phyloP scores from a whole-genome alignment of 441 rosid genomes.

The Adansonia madagascariensis region DNA sequence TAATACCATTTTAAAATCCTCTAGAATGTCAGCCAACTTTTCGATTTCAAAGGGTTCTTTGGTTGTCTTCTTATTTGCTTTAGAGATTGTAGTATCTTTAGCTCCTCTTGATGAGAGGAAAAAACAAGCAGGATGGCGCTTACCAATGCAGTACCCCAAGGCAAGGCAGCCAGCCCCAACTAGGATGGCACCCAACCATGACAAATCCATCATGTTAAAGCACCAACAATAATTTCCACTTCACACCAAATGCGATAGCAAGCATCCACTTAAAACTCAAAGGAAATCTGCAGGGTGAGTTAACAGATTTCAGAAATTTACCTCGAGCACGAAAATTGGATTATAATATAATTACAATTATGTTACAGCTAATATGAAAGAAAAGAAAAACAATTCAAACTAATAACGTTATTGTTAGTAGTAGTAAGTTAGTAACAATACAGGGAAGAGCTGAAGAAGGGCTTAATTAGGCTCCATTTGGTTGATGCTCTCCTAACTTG shows the following conservation, averaged over 20 bases:
- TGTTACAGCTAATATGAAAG: neutral
- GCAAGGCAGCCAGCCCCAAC: constrained; percentile 84
- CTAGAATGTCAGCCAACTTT: constrained; percentile 79
- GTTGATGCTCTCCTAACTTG: neutral
- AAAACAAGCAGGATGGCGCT: constrained; percentile 46
- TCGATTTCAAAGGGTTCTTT: constrained; percentile 77
- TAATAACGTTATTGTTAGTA: constrained; percentile 1
- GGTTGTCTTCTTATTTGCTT: constrained; percentile 36
- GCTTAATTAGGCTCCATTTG: neutral
- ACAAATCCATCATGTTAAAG: constrained; percentile 54
- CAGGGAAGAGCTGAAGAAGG: neutral
- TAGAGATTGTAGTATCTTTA: constrained; percentile 30
- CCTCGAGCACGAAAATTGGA: neutral
- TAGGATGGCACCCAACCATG: constrained; percentile 80
- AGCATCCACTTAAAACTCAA: neutral
- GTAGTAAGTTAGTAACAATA: neutral
- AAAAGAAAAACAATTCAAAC: neutral
- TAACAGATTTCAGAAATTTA: neutral
- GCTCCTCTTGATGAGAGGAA: constrained; percentile 40
- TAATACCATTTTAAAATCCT: constrained; percentile 86
- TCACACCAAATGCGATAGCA: neutral
- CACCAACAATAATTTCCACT: constrained; percentile 10
- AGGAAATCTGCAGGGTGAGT: neutral
- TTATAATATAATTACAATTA: neutral
- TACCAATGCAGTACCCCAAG: constrained; percentile 79